These are phyloP conservation scores for Leucocoprinus birnbaumii DNA, from an alignment of 768 basidiomycete genomes.

Conservation along the genomic window DNA sequence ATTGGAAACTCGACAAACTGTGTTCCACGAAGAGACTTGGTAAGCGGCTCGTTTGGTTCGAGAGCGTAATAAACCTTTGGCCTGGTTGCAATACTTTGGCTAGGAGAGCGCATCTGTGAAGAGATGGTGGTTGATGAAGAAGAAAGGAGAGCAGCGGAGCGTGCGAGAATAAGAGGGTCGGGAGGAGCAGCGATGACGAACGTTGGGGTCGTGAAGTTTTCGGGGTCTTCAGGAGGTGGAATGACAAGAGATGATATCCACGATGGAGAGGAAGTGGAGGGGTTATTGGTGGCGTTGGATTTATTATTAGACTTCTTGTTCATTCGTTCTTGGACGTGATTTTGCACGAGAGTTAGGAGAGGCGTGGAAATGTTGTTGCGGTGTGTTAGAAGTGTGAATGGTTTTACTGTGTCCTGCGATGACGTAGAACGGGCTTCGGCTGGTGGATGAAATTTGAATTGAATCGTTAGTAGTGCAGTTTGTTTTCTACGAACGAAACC, in stretches of 20 bases:
- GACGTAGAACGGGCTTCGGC: conserved; percentile 28
- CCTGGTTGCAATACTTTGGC: background rate
- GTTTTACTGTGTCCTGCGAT: conserved; percentile 21
- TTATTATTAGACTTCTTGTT: conserved; percentile 36
- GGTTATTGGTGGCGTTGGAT: background rate
- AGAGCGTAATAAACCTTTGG: conserved; percentile 53
- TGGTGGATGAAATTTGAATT: conserved; percentile 67
- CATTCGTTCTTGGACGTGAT: conserved; percentile 39
- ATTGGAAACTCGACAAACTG: conserved; percentile 84
- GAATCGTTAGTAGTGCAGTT: conserved; percentile 66
- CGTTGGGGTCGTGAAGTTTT: conserved; percentile 52
- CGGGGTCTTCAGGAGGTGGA: conserved; percentile 53
- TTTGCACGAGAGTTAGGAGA: conserved; percentile 48
- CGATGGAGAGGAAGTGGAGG: conserved; percentile 30
- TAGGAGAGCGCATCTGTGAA: no score
- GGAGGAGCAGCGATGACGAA: conserved; percentile 55
- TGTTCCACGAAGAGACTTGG: conserved; percentile 48
- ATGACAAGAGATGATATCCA: conserved; percentile 57
- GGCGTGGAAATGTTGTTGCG: conserved; percentile 50
- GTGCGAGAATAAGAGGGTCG: conserved; percentile 25
- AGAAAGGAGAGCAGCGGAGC: background rate
- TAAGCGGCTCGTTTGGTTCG: conserved; percentile 46
- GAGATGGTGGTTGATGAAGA: no score
- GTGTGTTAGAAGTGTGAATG: conserved; percentile 61
- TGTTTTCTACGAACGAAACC: conserved; percentile 48